A percentile compares a stretch with the other conserved stretches of the same genome.
These are phyloP conservation scores for Mariannaea sp. DNA, from an alignment of 2,329 filamentous ascomycete species.

Conservation along the genomic window DNA sequence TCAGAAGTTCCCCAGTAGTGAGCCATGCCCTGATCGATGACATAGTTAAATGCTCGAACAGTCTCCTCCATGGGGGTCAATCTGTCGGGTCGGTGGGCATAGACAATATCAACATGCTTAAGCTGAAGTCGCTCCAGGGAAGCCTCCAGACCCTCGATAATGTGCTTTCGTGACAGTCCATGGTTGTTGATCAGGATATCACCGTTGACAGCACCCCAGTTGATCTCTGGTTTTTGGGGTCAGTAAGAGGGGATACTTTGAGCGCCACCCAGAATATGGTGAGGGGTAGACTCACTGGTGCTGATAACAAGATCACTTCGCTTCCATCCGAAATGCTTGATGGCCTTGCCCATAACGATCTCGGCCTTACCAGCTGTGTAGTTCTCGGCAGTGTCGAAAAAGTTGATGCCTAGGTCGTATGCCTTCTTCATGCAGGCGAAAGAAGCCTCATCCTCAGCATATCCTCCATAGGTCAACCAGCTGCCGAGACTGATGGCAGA, in stretches of 20 bases:
- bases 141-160: slow-evolving; percentile 60
- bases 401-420: slow-evolving; percentile 65
- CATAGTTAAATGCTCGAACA: slow-evolving; percentile 71
- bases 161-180: slow-evolving; percentile 69
- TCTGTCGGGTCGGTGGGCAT: slow-evolving; percentile 71
- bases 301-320: slow-evolving; percentile 64
- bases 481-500: slow-evolving; percentile 68
- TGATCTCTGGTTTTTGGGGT: slow-evolving; percentile 55
- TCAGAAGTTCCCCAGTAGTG: slow-evolving; percentile 70
- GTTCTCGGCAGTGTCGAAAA: slow-evolving; percentile 65
- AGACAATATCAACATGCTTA: slow-evolving; percentile 70
- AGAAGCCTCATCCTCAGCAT: slow-evolving; percentile 65
- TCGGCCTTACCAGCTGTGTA: slow-evolving; percentile 67
- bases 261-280: too few species aligned
- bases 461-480: slow-evolving; percentile 70
- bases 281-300: slow-evolving; percentile 49
- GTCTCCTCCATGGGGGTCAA: slow-evolving; percentile 73
- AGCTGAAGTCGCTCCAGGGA: slow-evolving; percentile 62
- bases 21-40: slow-evolving; percentile 70
- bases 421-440: slow-evolving; percentile 67
- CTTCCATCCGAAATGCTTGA: slow-evolving; percentile 65
- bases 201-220: slow-evolving; percentile 67
- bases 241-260: too few species aligned
- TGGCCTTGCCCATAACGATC: slow-evolving; percentile 66
- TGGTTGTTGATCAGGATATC: slow-evolving; percentile 67